These are phyloP conservation scores for Botryotinia convoluta DNA, from an alignment of 2,329 filamentous ascomycete species.

Conservation along the genomic window DNA sequence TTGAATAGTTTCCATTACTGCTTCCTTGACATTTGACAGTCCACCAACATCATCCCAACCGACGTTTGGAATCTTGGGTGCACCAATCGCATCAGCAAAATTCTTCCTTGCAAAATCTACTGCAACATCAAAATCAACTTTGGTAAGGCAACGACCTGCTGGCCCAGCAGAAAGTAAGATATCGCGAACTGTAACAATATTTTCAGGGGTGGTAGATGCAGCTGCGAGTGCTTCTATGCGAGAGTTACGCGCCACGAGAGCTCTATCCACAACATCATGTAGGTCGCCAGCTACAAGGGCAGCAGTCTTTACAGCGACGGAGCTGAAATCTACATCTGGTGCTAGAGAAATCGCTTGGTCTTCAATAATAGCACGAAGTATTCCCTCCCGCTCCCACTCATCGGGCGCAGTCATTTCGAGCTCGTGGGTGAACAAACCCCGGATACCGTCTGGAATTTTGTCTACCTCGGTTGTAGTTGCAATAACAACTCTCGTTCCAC, in stretches of 20 bases:
- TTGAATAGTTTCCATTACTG: slow-evolving; percentile 95
- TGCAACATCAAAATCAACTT: slow-evolving; percentile 83
- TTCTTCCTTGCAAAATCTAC: slow-evolving; percentile 96
- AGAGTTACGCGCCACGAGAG: slow-evolving; percentile 70
- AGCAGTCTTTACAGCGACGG: slow-evolving; percentile 90
- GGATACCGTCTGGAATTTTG: slow-evolving; percentile 85
- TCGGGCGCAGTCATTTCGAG: slow-evolving; percentile 91
- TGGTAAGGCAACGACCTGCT: slow-evolving; percentile 72
- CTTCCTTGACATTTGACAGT: slow-evolving; percentile 89
- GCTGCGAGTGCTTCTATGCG: slow-evolving; percentile 72
- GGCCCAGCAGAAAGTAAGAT: slow-evolving; percentile 85
- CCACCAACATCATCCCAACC: slow-evolving; percentile 96
- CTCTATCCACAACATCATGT: slow-evolving; percentile 90
- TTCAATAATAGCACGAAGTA: slow-evolving; percentile 74
- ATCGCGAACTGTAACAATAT: slow-evolving; percentile 67
- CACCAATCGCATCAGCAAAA: slow-evolving; percentile 95
- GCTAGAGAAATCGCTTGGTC: slow-evolving; percentile 75
- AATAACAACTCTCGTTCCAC: slow-evolving; percentile 77
- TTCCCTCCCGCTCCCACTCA: slow-evolving; percentile 85
- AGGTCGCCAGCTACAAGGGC: slow-evolving; percentile 92
- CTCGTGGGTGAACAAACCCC: slow-evolving; percentile 92
- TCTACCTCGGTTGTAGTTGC: slow-evolving; percentile 95
- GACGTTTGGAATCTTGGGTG: slow-evolving; percentile 96
- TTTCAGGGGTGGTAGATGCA: slow-evolving; percentile 42
- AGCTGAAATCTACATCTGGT: slow-evolving; percentile 76